phyloP scores from a whole-genome alignment of 345 rosid genomes.

The Acer yangbiense region DNA sequence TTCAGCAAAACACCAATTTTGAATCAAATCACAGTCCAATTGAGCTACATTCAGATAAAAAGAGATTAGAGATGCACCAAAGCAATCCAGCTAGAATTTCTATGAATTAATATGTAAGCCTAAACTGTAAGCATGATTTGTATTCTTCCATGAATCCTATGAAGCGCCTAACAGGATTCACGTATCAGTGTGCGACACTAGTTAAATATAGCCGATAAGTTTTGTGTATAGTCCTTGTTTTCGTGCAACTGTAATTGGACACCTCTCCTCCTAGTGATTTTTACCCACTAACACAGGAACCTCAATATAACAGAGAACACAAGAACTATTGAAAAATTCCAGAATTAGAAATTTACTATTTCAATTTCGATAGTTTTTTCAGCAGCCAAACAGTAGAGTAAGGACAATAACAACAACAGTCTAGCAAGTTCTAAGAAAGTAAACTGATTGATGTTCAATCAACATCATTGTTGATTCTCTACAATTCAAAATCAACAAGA shows the following conservation, averaged over 20 bases:
- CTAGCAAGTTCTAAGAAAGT: background rate
- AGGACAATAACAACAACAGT: background rate
- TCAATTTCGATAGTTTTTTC: background rate
- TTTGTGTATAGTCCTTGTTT: background rate
- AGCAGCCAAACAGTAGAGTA: background rate
- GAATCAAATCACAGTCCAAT: conserved; percentile 18
- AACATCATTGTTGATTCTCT: background rate
- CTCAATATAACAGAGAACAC: conserved; percentile 11
- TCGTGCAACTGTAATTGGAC: background rate
- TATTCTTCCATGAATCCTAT: background rate
- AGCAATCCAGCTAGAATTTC: background rate
- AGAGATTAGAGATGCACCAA: background rate
- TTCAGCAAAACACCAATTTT: conserved; percentile 29
- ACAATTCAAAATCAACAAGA: background rate
- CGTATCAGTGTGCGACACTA: background rate
- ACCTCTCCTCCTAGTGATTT: background rate
- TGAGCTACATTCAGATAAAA: conserved; percentile 3
- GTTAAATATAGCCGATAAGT: background rate
- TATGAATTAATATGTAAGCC: background rate
- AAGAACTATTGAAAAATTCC: background rate
- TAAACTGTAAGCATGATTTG: background rate
- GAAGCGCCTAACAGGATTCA: background rate
- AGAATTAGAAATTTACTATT: background rate
- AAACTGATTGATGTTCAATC: background rate
- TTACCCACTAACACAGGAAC: background rate